Conservation (phyloP, 306 rosid genomes). For the Carpinus fangiana region DNA sequence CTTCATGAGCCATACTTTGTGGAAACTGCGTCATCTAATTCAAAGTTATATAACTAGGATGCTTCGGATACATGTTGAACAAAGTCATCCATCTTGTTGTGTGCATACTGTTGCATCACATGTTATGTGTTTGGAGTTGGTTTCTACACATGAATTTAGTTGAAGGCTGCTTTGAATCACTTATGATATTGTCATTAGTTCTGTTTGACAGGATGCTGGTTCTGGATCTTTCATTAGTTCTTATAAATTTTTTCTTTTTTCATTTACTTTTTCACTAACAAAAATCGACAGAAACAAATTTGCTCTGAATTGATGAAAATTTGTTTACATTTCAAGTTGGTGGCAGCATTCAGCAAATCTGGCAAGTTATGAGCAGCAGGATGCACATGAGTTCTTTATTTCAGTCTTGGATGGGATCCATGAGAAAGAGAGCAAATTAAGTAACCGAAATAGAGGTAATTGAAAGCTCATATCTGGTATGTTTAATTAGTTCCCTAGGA, state of each 20-base stretch:
- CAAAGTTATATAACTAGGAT: constrained; percentile 13
- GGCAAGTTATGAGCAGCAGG: constrained; percentile 95
- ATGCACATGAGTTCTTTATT: constrained; percentile 97
- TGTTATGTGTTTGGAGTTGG: neutral
- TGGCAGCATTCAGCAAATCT: constrained; percentile 96
- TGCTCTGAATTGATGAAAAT: constrained; percentile 46
- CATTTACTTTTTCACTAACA: neutral
- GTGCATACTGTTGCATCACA: constrained; percentile 6
- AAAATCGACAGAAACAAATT: constrained; percentile 27
- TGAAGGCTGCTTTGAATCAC: constrained; percentile 1
- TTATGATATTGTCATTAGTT: neutral
- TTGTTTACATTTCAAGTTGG: constrained; percentile 65
- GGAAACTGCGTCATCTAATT: neutral
- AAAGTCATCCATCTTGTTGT: constrained; percentile 12
- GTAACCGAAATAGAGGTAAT: constrained; percentile 65
- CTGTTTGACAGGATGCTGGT: neutral
- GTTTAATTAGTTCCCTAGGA: neutral
- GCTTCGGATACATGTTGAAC: neutral
- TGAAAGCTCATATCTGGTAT: neutral
- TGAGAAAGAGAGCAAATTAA: constrained; percentile 65
- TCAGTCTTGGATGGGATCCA: constrained; percentile 95
- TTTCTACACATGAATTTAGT: neutral
- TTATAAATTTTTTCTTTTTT: neutral
- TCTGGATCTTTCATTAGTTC: constrained; percentile 11
- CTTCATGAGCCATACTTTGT: constrained; percentile 10